Evolutionary conservation across 106 monocot species (phyloP), one percentile per base, ranked within the genome.

Genomic region (Allium sativum): DNA sequence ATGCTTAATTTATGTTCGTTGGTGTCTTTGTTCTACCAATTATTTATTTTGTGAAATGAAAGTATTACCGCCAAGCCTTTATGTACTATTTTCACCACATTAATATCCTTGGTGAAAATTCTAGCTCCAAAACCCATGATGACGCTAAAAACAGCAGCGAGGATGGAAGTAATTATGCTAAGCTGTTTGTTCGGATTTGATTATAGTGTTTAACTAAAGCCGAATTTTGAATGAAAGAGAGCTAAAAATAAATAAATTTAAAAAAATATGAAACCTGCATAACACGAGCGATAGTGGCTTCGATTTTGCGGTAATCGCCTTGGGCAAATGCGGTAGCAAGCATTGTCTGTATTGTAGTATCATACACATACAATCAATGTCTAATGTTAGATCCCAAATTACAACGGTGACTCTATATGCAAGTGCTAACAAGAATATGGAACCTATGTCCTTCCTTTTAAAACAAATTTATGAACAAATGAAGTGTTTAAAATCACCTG

Each of bases 281-380:
- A 18, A 95, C 90, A 20, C 95, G 83, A 53, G 90, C 65, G 7
- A 90, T 70, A 43, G 79, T 57, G 9, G 65, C 70, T 16, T 75
- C 70, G 14, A 72, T 79, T 66, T 78, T 90, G 41, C 68, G 51
- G 9, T 69, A 43, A 64, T 95, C 90, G 45, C 73, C 78, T 75
- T 63, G 81, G 22, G 90, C 86, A 78, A 95, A 95, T 58, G 90
- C 78, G 61, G 71, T 73, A 19, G 95, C 95, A 46, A 95, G 66
- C 42, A 95, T 82, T 52, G 95, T 79, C 95, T 95, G 21, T 9
- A 40, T 51, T 40, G 16, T 31, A 52, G 8, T 50, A 50, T 50
- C 15, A 50, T 12, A 50, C 8, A 50, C 13, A 50, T 50, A 12
- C 48, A 3, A 50, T 50, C 15, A 50, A 31, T 31, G 31, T 2